Evolutionary conservation across 1,139 yeast genomes (phyloP).

Genomic region (Debaryomyces robertsiae): DNA sequence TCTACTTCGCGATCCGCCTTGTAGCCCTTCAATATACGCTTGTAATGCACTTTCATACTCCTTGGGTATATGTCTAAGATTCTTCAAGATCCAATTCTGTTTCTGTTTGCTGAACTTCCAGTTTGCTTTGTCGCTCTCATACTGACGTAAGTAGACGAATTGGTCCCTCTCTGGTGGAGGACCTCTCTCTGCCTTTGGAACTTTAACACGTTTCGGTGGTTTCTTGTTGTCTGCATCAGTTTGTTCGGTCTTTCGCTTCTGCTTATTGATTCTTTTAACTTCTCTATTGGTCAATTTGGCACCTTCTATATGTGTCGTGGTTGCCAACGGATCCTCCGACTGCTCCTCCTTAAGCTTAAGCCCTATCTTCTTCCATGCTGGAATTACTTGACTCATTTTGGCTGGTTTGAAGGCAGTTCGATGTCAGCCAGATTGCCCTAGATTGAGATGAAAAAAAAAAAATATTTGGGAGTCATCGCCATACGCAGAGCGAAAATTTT

Average conservation of each 20-base stretch:
- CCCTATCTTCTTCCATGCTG: conserved; percentile 93
- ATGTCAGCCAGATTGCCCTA: no score
- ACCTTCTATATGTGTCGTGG: conserved; percentile 47
- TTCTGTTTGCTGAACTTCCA: conserved; percentile 97
- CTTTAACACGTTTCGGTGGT: conserved; percentile 72
- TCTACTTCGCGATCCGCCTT: conserved; percentile 72
- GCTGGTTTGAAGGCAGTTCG: not conserved
- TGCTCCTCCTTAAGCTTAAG: conserved; percentile 54
- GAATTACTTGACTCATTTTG: conserved; percentile 37
- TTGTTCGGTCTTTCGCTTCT: conserved; percentile 31
- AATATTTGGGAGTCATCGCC: conserved; percentile 6
- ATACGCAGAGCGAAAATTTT: conserved; percentile 3
- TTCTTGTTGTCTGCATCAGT: conserved; percentile 38
- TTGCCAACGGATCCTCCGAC: conserved; percentile 43
- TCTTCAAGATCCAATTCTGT: conserved; percentile 87
- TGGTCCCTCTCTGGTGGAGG: conserved; percentile 86
- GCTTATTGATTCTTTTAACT: conserved; percentile 46
- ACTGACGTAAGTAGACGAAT: conserved; percentile 70
- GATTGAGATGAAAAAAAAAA: conserved; percentile 1
- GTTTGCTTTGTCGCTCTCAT: conserved; percentile 54
- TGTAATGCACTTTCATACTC: conserved; percentile 58
- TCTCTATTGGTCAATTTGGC: conserved; percentile 50
- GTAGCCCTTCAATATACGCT: conserved; percentile 65
- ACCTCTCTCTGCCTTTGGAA: conserved; percentile 72
- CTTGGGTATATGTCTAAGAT: conserved; percentile 57